A percentile compares a stretch with the other conserved stretches of the same genome.
phyloP scores from a whole-genome alignment of 306 rosid genomes.

The Carpinus fangiana region DNA sequence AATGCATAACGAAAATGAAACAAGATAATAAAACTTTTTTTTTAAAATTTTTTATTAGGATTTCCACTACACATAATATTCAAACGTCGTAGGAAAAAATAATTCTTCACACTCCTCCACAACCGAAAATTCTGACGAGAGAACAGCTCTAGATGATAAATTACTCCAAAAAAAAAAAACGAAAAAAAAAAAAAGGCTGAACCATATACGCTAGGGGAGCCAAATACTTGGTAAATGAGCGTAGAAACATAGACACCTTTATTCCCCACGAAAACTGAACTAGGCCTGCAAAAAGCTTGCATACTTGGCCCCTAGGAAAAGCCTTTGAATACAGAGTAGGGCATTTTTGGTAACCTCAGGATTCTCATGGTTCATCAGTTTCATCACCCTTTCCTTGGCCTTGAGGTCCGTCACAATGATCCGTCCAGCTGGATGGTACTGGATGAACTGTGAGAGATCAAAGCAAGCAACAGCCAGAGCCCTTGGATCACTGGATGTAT shows the following conservation, averaged over 20 bases:
- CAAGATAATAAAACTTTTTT: neutral
- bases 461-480: constrained; percentile 88
- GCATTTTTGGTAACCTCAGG: constrained; percentile 97
- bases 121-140: constrained; percentile 1
- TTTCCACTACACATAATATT: neutral
- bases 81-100: neutral
- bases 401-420: constrained; percentile 87
- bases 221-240: constrained; percentile 4
- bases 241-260: constrained; percentile 5
- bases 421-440: constrained; percentile 81
- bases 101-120: neutral
- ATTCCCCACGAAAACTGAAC: constrained; percentile 24
- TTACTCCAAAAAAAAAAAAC: neutral
- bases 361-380: constrained; percentile 86
- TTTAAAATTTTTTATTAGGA: constrained; percentile 20
- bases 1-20: neutral
- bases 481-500: constrained; percentile 79
- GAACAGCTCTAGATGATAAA: constrained; percentile 1
- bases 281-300: constrained; percentile 95
- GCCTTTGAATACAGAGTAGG: constrained; percentile 93
- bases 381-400: constrained; percentile 97
- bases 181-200: neutral
- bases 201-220: neutral
- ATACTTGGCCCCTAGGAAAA: constrained; percentile 91
- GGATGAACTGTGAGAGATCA: constrained; percentile 91